Percentiles rank a stretch among this genome's conserved stretches.
Evolutionary conservation across 2,329 filamentous ascomycete genomes (phyloP).

Genomic region (Alternaria angustiovoidea): DNA sequence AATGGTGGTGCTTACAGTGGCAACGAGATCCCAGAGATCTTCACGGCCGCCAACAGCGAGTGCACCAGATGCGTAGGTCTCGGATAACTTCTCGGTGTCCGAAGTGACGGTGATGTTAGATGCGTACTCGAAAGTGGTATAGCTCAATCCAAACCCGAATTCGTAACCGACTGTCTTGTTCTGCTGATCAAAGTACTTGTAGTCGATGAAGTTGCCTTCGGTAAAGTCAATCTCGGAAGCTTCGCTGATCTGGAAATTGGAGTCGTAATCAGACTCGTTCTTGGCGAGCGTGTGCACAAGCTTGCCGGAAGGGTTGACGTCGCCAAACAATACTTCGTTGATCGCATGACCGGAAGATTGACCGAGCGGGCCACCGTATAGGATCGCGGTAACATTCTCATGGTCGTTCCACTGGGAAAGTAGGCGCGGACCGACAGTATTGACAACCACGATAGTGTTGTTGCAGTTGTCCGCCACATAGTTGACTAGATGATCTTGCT

Average conservation of each 20-base stretch:
- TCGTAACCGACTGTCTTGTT: neutral
- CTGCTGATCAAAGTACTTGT: neutral
- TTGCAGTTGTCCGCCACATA: neutral
- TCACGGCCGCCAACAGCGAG: neutral
- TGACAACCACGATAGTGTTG: neutral
- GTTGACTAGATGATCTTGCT: neutral
- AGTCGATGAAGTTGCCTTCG: conserved; percentile 2
- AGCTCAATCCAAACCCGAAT: neutral
- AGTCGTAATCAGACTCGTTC: conserved; percentile 2
- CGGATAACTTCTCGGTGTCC: neutral
- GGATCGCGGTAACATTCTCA: neutral
- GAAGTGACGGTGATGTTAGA: neutral
- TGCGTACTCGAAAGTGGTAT: neutral
- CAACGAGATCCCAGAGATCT: neutral
- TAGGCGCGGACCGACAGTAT: neutral
- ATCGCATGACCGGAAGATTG: neutral
- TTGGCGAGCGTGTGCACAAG: neutral
- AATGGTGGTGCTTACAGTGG: neutral
- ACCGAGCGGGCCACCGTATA: neutral
- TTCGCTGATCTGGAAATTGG: neutral
- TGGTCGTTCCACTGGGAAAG: neutral
- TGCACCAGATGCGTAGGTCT: neutral
- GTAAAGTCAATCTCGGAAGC: neutral
- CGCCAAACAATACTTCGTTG: neutral
- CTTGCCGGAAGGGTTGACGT: neutral